Evolutionary conservation across 441 rosid species (phyloP), one percentile per base, ranked within the genome.

Genomic region (Cnidoscolus chayamansa): DNA sequence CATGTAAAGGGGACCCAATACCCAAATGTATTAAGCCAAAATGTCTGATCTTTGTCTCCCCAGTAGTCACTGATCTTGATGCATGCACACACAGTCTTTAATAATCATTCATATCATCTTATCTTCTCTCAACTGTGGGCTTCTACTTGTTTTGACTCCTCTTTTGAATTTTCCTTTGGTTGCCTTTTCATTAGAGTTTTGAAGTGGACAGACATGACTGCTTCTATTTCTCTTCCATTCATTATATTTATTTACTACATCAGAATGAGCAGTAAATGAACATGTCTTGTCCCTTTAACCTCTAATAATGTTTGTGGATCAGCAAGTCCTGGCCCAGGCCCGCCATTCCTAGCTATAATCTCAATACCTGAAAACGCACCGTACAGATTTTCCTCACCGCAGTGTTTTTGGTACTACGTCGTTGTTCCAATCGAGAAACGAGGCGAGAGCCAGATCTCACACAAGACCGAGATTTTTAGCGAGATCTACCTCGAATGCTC

Each of bases 11-110:
- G 63, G 62, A 37, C 4, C 49, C 15, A 53, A 72, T 68, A 68
- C 63, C 78, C 82, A 67, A 7, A 70, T 57, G 25, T 54, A 45
- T 5, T 40, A 35, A 76, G n/a, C 76, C 53, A 65, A 31, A 35
- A 47, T 75, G 78, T 79, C 82, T 54, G 81, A 76, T 76, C 20
- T 5, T 9, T 79, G 84, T 81, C 82, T 71, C 63, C 74, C 6
- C 45, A 40, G 7, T 40, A 40, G 45, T 49, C 16, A 17, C 12
- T 6, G 10, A 54, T 57, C 10, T 49, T 16, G n/a, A 16, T 71
- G 79, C 81, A 64, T 45, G 67, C 68, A 73, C 72, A 45, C 74
- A 66, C 82, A 47, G 53, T 20, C 67, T 63, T 7, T 40, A 40
- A 51, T 65, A 10, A 10, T 35, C 40, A 11, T 55, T 62, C 81